These are phyloP conservation scores for Fusarium gaditjirri DNA, from an alignment of 2,329 filamentous ascomycete species.

Conservation along the genomic window DNA sequence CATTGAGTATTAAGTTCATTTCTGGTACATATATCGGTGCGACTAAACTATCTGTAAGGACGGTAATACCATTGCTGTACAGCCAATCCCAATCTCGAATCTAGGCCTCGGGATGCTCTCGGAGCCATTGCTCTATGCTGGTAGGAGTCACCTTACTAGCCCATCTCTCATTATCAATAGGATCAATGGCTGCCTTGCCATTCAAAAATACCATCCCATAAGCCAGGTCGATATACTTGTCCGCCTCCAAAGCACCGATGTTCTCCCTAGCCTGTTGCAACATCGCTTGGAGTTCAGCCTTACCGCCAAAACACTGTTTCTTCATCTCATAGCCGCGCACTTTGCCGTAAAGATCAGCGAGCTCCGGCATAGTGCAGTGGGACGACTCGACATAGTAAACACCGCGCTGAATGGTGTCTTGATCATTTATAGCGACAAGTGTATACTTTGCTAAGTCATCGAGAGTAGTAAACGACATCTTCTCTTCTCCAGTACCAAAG, in stretches of 20 bases:
- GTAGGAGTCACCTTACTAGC: not conserved
- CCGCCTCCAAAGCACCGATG: not conserved
- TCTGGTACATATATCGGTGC: no score
- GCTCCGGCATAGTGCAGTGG: not conserved
- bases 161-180: not conserved
- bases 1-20: fast-evolving
- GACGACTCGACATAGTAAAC: not conserved
- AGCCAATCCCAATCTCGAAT: fast-evolving
- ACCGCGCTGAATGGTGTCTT: not conserved
- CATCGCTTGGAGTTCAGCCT: constrained; percentile 1
- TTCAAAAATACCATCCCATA: not conserved
- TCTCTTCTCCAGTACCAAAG: not conserved
- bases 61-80: not conserved
- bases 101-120: not conserved
- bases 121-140: not conserved
- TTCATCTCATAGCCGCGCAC: not conserved
- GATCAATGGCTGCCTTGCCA: not conserved
- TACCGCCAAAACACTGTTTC: not conserved
- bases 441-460: constrained; percentile 8
- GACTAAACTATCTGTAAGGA: fast-evolving
- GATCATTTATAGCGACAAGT: not conserved
- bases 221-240: constrained; percentile 11
- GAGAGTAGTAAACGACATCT: not conserved
- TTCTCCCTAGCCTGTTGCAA: not conserved
- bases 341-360: not conserved